Evolutionary conservation across 192 early-diverging fungal species (phyloP), one percentile per base, ranked within the genome.

Genomic region (Coemansia sp.): DNA sequence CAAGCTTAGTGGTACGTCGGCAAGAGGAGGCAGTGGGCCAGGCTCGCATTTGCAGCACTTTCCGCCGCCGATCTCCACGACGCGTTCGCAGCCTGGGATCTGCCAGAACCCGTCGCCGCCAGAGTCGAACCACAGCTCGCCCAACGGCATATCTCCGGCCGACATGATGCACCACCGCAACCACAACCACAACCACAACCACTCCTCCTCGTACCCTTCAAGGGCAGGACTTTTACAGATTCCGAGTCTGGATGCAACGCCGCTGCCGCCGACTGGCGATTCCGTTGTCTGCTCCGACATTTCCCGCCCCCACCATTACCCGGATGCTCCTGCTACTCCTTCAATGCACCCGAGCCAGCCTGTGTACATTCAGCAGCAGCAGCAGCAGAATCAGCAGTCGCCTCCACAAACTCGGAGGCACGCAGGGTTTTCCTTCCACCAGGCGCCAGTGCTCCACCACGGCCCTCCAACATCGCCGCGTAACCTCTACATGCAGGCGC

Each of bases 71-170:
- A 40, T 74, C 35, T 79, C 72, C 5, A 61, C 71, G 14, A 58
- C 72, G 22, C 76, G 76, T 64, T 67, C 67, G 32, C 71, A 64
- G 61, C 46, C 61, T 14, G 53, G 66, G 42, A 40, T 53, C 23
- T 36, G 52, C 17, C 75, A 70, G 22, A 67, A 66, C n/a, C 64
- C 64, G 32, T 74, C 77, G 17, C 72, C 77, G 35, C 77, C 77
- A 6, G 54, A 55, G 54, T 71, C 69, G 5, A 65, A 74, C 23
- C 36, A 74, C 29, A 74, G 42, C 77, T 69, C 72, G 48, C 72
- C 77, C 5, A 59, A 41, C 5, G 52, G 57, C 10, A 32, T 65
- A 17, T 46, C 33, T 19, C 45, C 71, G 1, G 46, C 66, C n/a
- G 64, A 67, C 13, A 56, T n/a, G 22, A 29, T 40, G 40, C 61